Evolutionary conservation across 2,329 filamentous ascomycete species (phyloP).

Genomic region (Botrytis aclada): DNA sequence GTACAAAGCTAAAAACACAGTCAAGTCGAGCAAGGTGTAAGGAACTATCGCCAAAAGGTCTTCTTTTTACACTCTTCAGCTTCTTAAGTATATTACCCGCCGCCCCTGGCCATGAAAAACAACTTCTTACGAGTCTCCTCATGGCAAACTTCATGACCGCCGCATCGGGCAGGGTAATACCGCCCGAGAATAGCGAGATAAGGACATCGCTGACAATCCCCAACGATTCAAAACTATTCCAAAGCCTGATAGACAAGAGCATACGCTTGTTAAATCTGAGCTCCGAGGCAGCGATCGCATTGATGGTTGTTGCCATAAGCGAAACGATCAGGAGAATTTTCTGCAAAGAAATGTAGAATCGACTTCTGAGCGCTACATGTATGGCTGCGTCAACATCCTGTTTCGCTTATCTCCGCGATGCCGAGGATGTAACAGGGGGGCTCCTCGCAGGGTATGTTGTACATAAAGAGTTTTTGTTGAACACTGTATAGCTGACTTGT

Average conservation of each 20-base stretch:
- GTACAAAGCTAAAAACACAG: no score
- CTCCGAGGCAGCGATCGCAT: background rate
- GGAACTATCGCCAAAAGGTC: no score
- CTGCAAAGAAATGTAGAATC: background rate
- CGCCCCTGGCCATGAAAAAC: background rate
- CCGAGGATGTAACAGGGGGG: background rate
- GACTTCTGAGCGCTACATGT: background rate
- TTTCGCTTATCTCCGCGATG: background rate
- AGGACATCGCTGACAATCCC: background rate
- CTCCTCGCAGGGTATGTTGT: background rate
- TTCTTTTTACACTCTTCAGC: background rate
- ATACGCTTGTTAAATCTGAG: background rate
- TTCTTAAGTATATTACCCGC: background rate
- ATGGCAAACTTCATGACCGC: background rate
- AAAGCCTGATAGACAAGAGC: background rate
- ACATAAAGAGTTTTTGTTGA: background rate
- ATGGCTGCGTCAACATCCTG: background rate
- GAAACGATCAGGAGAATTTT: no score
- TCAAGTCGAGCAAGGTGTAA: no score
- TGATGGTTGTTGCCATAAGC: no score
- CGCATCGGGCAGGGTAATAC: background rate
- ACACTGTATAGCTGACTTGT: background rate
- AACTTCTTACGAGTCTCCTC: background rate
- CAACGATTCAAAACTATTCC: background rate
- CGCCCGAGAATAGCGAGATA: background rate